Evolutionary conservation across 2,329 filamentous ascomycete genomes (phyloP), one percentile per base, ranked within the genome.

Genomic region (Exophiala lecanii-corni): DNA sequence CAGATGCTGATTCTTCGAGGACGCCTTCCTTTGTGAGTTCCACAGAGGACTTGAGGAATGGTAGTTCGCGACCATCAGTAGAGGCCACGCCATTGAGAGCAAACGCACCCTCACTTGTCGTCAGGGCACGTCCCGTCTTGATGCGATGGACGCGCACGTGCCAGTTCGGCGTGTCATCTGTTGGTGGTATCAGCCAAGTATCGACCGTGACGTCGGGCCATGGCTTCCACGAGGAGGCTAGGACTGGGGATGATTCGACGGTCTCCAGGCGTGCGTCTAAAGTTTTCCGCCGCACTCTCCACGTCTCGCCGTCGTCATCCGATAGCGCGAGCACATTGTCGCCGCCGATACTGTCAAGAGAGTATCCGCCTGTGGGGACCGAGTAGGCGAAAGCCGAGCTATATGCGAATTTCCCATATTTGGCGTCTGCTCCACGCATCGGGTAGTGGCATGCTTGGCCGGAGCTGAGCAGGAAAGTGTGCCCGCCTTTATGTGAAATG

Each of bases 401-500:
- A 34, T 89, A 89, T 4, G 84, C 84, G 59, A 89, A 89, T 47
- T 79, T 76, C 35, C 85, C 85, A 62, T 89, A 89, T 58, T 89
- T 89, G 49, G 85, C 83, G 61, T 89, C 84, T 0, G 84, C 86
- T 41, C 82, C 84, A 63, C 86, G 86, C 71, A 89, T 82, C 0
- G 85, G 82, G 59, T 89, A 89, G 61, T 84, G 82, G 63, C 85
- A 89, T n/a, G 81, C 82, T 61, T 91, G 85, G 1, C 86, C 85
- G 0, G 81, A 85, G 3, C 79, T 83, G 5, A 89, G 73, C 17
- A 89, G 71, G 71, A 89, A 85, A 34, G 80, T 82, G 61, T 89
- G 85, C 0, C 81, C 82, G n/a, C 82, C 84, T 13, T 79, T 74
- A 50, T 79, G 77, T 54, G 81, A 76, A 60, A 80, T 77, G 49